Base-by-base conservation (phyloP, 1,284 basidiomycete species). In the Psilocybe mexicana region DNA sequence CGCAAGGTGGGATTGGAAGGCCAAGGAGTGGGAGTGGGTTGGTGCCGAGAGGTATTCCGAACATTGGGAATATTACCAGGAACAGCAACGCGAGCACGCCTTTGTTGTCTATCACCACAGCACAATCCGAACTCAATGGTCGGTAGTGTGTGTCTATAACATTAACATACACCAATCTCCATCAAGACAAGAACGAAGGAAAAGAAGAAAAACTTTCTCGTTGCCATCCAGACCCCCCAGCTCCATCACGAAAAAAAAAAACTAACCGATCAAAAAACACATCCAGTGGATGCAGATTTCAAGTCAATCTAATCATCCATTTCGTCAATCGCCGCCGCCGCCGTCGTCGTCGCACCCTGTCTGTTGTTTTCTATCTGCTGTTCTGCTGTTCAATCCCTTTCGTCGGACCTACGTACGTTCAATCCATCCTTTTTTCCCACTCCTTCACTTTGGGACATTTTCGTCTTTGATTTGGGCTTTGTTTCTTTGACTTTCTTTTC, bases 1-100 rank as follows among this genome's bases (percentile, higher is more conserved):
- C 59, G 43, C 64, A 66, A 64, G 58, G 59, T 11, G 55, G 44
- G 28, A 55, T 62, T 49, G 72, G 73, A 0, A 63, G 81, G 24
- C 81, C 82, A 18, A 73, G 81, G 63, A 82, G 79, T 35, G 78
- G 78, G 25, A 79, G 77, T 61, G 77, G 76, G 26, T 62, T 79
- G 61, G 62, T 68, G 59, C 60, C 65, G 5, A 61, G 65, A 43
- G 64, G 60, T 3, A 66, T 76, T 11, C 70, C 70, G 51, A 72
- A 70, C 58, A 73, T 72, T 56, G 73, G 72, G 54, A 68, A 54
- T 42, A 65, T 66, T 66, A 64, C 65, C 48, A 67, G 70, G 64
- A 60, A 63, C 28, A 65, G 59, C 43, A 63, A 63, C 30, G 64
- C 61, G 54, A 62, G 65, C 26, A 64, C 68, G 12, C 67, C 68